These are phyloP conservation scores for Quercus phellos DNA, from an alignment of 331 rosid species.

Conservation along the genomic window DNA sequence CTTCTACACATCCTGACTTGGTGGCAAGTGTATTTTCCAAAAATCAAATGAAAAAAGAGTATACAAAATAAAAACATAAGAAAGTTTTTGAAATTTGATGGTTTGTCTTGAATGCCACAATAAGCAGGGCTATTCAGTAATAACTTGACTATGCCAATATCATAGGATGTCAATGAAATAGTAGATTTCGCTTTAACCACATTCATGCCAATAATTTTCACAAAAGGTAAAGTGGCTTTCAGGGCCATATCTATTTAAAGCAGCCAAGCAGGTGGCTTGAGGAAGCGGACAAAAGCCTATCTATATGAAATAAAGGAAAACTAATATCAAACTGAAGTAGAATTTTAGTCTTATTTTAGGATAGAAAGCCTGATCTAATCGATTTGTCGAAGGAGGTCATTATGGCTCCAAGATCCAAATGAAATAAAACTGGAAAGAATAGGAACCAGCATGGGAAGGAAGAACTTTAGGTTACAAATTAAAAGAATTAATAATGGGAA, in stretches of 20 bases:
- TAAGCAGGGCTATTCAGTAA: neutral
- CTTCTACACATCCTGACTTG: neutral
- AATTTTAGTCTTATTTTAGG: neutral
- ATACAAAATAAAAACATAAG: neutral
- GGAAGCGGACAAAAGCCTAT: neutral
- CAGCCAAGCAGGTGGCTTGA: neutral
- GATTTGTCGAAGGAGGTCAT: neutral
- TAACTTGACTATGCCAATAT: neutral
- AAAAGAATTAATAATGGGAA: neutral
- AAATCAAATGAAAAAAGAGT: neutral
- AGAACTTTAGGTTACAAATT: neutral
- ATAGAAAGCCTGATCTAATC: neutral
- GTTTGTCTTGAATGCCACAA: neutral
- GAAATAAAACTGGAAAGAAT: conserved; percentile 1
- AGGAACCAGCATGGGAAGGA: neutral
- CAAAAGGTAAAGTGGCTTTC: neutral
- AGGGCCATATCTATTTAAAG: neutral
- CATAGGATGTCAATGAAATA: neutral
- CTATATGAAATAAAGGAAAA: neutral
- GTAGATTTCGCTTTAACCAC: neutral
- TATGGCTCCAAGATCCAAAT: neutral
- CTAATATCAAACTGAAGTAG: neutral
- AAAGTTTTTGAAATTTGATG: neutral
- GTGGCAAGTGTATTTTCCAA: neutral
- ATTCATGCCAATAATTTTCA: neutral